Evolutionary conservation across 805 yeast genomes (phyloP).

Genomic region (Saccharomycopsis capsularis): DNA sequence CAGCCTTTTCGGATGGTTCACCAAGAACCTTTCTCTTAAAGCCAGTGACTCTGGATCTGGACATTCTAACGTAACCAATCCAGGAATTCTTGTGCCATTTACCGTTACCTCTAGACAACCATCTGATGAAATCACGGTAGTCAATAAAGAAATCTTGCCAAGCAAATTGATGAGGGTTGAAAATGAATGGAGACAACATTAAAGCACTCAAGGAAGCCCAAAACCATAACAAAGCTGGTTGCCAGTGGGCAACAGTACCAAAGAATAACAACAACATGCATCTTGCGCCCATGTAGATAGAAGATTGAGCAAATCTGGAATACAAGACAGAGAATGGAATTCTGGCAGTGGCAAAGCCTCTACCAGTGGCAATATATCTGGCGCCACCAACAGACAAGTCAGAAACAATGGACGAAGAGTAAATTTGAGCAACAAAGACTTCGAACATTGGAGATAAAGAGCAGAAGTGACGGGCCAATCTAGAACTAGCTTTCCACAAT

Average conservation of each 20-base stretch:
- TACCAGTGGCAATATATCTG: constrained; percentile 81
- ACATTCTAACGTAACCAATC: constrained; percentile 65
- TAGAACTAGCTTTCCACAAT: constrained; percentile 57
- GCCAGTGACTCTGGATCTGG: constrained; percentile 89
- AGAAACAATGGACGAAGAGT: constrained; percentile 66
- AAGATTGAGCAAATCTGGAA: constrained; percentile 66
- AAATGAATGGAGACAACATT: constrained; percentile 64
- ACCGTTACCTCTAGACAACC: constrained; percentile 79
- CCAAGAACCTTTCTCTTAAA: constrained; percentile 68
- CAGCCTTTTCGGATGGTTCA: constrained; percentile 58
- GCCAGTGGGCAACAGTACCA: constrained; percentile 78
- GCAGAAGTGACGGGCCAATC: constrained; percentile 68
- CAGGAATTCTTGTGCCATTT: constrained; percentile 66
- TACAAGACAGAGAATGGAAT: constrained; percentile 64
- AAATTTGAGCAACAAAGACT: constrained; percentile 91
- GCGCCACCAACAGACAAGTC: constrained; percentile 91
- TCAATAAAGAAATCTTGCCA: constrained; percentile 66
- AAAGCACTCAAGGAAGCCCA: constrained; percentile 65
- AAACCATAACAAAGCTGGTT: constrained; percentile 63
- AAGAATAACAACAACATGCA: constrained; percentile 64
- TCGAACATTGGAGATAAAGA: constrained; percentile 90
- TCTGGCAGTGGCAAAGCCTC: constrained; percentile 89
- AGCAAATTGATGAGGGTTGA: constrained; percentile 72
- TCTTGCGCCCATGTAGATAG: constrained; percentile 73
- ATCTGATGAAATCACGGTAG: constrained; percentile 53